phyloP scores from a whole-genome alignment of 78 protist genomes.

The Bodo saltans region DNA sequence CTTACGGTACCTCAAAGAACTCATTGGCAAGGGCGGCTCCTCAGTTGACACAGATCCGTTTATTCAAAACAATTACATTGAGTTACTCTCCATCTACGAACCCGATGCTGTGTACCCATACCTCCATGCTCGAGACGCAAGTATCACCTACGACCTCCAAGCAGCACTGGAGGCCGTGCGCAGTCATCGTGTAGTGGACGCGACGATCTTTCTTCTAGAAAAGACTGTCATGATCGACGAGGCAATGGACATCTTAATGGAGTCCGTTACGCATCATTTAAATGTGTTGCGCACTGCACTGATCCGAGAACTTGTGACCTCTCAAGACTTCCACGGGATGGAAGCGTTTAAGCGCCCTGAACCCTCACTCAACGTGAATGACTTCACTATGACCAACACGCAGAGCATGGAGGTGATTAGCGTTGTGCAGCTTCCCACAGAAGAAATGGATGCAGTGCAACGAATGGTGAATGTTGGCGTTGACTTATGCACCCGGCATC shows the following conservation, averaged over 20 bases:
- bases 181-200: not conserved
- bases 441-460: no score
- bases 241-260: not conserved
- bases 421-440: no score
- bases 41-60: not conserved
- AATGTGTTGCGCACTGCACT: not conserved
- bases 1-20: not conserved
- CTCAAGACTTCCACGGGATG: no score
- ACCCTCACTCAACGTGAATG: no score
- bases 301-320: no score
- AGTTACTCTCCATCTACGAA: not conserved
- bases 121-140: not conserved
- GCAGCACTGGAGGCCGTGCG: not conserved
- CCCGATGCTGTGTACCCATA: not conserved
- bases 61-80: not conserved
- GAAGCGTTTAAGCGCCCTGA: no score
- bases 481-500: not conserved
- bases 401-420: no score
- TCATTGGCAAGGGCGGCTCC: not conserved
- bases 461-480: not conserved
- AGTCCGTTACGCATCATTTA: not conserved
- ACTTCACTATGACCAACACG: no score
- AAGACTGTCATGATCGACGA: not conserved
- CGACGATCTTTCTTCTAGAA: not conserved
- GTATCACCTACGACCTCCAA: not conserved